Percentiles rank a stretch among this genome's conserved stretches.
Evolutionary conservation across 2,329 filamentous ascomycete genomes (phyloP).

Genomic region (Ascochyta koolunga): DNA sequence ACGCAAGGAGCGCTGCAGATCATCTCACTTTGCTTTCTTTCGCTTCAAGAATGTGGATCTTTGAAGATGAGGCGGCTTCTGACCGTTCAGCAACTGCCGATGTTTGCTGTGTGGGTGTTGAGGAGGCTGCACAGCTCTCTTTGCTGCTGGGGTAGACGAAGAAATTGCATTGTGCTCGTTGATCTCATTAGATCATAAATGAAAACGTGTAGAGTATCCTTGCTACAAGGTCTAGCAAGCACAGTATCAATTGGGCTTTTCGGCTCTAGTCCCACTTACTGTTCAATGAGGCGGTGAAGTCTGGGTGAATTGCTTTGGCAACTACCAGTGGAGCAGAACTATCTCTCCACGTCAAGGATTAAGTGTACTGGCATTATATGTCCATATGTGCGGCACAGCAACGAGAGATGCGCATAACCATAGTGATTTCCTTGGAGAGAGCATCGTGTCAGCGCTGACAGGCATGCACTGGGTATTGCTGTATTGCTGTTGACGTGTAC

Average conservation of each 20-base stretch:
- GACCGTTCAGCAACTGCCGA: conserved; percentile 5
- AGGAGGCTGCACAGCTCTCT: not conserved
- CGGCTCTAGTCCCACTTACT: not conserved
- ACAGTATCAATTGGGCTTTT: not conserved
- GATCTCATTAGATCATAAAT: not conserved
- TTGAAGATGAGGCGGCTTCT: not conserved
- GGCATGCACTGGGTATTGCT: conserved; percentile 7
- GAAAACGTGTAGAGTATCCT: not conserved
- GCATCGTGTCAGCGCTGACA: conserved; percentile 12
- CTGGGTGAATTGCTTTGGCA: not conserved
- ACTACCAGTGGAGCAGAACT: not conserved
- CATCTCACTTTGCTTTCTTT: not conserved
- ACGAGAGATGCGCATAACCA: conserved; percentile 20
- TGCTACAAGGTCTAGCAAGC: not conserved
- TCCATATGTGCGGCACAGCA: not conserved
- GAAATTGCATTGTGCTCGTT: not conserved
- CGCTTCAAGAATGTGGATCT: conserved; percentile 8
- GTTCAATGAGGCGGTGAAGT: conserved; percentile 7
- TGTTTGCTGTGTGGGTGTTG: not conserved
- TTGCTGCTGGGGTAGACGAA: not conserved
- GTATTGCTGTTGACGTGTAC: conserved; percentile 10
- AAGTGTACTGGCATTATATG: not conserved
- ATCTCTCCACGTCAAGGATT: conserved; percentile 1
- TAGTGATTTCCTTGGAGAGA: conserved; percentile 10
- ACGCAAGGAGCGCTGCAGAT: conserved; percentile 1